Conservation (phyloP, 2,329 filamentous ascomycete species). For the Coniochaeta pulveracea region DNA sequence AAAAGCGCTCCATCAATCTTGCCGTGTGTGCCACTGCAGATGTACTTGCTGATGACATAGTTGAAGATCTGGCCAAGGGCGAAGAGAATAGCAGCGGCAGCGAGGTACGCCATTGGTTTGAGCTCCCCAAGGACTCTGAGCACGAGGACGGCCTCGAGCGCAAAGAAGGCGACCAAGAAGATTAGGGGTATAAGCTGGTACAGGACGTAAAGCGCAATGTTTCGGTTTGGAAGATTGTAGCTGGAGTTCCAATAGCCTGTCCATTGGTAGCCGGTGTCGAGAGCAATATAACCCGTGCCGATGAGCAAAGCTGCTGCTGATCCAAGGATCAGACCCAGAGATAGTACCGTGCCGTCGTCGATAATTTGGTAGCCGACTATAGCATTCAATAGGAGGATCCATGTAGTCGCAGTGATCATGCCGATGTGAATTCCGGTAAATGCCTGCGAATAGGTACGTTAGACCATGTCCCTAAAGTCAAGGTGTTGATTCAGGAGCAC, state of each 20-base stretch:
- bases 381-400: conserved; percentile 87
- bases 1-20: conserved; percentile 92
- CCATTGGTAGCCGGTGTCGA: conserved; percentile 84
- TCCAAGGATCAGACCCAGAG: conserved; percentile 59
- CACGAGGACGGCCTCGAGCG: conserved; percentile 75
- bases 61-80: conserved; percentile 92
- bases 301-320: conserved; percentile 69
- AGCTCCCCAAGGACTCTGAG: conserved; percentile 76
- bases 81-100: conserved; percentile 66
- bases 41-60: conserved; percentile 83
- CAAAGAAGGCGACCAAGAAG: conserved; percentile 79
- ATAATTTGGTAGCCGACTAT: conserved; percentile 87
- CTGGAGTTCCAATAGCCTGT: conserved; percentile 66
- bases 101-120: conserved; percentile 85
- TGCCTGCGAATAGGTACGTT: conserved; percentile 36
- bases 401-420: conserved; percentile 75
- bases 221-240: conserved; percentile 47
- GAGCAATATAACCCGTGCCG: conserved; percentile 88
- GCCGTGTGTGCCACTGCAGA: conserved; percentile 72
- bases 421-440: conserved; percentile 89
- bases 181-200: conserved; percentile 85
- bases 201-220: conserved; percentile 83
- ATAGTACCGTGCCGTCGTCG: conserved; percentile 84
- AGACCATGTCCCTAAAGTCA: not conserved
- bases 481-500: conserved; percentile 21